These are phyloP conservation scores for Paracamarosporium sp. DNA, from an alignment of 2,329 filamentous ascomycete species.

Conservation along the genomic window DNA sequence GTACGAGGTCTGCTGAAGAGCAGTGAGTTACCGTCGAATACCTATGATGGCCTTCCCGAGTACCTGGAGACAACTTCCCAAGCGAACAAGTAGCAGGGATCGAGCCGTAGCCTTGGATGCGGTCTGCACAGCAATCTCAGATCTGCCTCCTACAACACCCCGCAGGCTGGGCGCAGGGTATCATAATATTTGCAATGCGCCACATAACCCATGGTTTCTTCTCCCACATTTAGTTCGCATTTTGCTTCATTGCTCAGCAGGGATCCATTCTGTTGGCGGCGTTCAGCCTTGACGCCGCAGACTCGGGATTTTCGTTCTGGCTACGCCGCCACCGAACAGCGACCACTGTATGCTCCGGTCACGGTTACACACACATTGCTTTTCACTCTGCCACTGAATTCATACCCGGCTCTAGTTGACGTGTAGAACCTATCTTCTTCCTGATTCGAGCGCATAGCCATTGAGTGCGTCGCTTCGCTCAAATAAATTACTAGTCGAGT, in stretches of 20 bases:
- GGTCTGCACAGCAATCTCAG: not conserved
- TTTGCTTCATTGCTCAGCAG: not conserved
- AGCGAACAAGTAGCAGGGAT: not conserved
- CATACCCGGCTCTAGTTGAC: not conserved
- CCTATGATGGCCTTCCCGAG: no score
- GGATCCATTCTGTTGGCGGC: not conserved
- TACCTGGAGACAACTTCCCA: no score
- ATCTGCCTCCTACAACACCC: not conserved
- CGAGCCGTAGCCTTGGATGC: not conserved
- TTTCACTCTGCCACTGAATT: not conserved
- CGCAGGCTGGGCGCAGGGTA: not conserved
- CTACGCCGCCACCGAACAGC: not conserved
- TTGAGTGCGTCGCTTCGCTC: not conserved
- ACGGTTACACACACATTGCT: conserved; percentile 2
- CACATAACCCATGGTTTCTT: not conserved
- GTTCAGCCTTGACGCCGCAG: not conserved
- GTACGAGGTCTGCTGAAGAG: no score
- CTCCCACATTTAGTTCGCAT: not conserved
- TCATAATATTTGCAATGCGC: no score
- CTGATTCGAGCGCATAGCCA: not conserved
- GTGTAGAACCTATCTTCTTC: not conserved
- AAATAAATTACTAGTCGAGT: not conserved
- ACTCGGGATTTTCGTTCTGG: not conserved
- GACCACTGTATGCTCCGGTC: not conserved
- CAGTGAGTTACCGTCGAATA: no score